Evolutionary conservation across 192 early-diverging fungal genomes (phyloP).

Genomic region (Coemansia sp.): DNA sequence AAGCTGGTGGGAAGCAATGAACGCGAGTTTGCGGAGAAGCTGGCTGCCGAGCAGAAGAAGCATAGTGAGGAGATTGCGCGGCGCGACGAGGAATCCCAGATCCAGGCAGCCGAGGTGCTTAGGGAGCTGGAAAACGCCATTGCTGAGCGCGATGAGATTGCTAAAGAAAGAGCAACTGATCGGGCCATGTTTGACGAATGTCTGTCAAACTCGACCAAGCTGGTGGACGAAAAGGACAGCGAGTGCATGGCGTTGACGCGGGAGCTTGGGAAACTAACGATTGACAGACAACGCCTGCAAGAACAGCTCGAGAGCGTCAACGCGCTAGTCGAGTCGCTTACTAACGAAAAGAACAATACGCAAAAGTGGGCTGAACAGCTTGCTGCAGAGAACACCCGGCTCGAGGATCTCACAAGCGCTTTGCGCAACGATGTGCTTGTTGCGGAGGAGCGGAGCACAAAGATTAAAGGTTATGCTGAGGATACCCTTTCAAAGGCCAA

Average conservation of each 20-base stretch:
- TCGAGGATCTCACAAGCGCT: slow-evolving; percentile 22
- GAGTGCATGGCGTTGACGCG: slow-evolving; percentile 29
- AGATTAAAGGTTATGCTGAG: slow-evolving; percentile 40
- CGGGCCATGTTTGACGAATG: slow-evolving; percentile 41
- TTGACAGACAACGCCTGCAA: slow-evolving; percentile 33
- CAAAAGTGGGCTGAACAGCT: slow-evolving; percentile 19
- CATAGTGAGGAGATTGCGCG: slow-evolving; percentile 27
- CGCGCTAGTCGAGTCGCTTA: slow-evolving; percentile 16
- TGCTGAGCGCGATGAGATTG: slow-evolving; percentile 22
- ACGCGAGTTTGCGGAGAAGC: slow-evolving; percentile 33
- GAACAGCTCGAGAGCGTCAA: slow-evolving; percentile 25
- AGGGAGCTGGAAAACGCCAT: slow-evolving; percentile 33
- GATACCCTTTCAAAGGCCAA: slow-evolving; percentile 29
- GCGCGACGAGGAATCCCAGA: slow-evolving; percentile 32
- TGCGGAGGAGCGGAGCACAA: slow-evolving; percentile 31
- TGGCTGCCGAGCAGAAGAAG: slow-evolving; percentile 20
- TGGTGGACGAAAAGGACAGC: slow-evolving; percentile 32
- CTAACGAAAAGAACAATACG: slow-evolving; percentile 23
- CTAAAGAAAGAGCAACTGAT: slow-evolving; percentile 23
- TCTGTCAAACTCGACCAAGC: slow-evolving; percentile 19
- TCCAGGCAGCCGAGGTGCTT: slow-evolving; percentile 26
- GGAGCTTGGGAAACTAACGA: slow-evolving; percentile 32
- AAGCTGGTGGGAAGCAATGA: slow-evolving; percentile 29
- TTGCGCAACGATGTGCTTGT: slow-evolving; percentile 37
- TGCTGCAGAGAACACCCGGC: slow-evolving; percentile 16